phyloP scores from a whole-genome alignment of 305 asterid species.

The Fraxinus floribunda region DNA sequence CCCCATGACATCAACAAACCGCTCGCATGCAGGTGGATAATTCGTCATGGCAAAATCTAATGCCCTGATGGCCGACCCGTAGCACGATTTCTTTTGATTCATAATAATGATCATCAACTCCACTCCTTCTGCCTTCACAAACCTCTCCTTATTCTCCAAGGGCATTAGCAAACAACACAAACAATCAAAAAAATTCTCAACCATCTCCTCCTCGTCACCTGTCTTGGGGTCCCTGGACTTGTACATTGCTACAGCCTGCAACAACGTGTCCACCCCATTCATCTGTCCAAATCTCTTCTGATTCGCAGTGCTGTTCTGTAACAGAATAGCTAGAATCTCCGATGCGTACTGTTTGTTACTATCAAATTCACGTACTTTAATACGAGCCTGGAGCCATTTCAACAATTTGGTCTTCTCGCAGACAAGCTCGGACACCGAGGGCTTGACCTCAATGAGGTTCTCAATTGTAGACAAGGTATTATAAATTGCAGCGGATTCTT shows the following conservation, averaged over 20 bases:
- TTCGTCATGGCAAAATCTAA: slow-evolving; percentile 90
- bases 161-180: slow-evolving; percentile 97
- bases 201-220: slow-evolving; percentile 95
- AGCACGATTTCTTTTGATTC: slow-evolving; percentile 94
- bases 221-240: slow-evolving; percentile 91
- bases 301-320: slow-evolving; percentile 73
- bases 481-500: slow-evolving; percentile 78
- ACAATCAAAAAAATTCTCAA: slow-evolving; percentile 85
- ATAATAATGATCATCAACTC: slow-evolving; percentile 94
- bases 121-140: slow-evolving; percentile 96
- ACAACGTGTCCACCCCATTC: slow-evolving; percentile 90
- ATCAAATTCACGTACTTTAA: slow-evolving; percentile 76
- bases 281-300: slow-evolving; percentile 91
- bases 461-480: slow-evolving; percentile 69
- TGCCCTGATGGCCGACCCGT: slow-evolving; percentile 89
- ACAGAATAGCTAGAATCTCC: slow-evolving; percentile 80
- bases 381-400: slow-evolving; percentile 91
- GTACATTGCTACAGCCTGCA: slow-evolving; percentile 94
- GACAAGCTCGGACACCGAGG: slow-evolving; percentile 73
- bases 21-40: slow-evolving; percentile 96
- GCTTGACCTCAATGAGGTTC: slow-evolving; percentile 85
- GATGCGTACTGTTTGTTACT: slow-evolving; percentile 95
- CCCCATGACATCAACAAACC: slow-evolving; percentile 96
- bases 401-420: slow-evolving; percentile 88
- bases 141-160: slow-evolving; percentile 93